Base-by-base conservation (phyloP, 306 rosid genomes). In the Ceratonia siliqua region DNA sequence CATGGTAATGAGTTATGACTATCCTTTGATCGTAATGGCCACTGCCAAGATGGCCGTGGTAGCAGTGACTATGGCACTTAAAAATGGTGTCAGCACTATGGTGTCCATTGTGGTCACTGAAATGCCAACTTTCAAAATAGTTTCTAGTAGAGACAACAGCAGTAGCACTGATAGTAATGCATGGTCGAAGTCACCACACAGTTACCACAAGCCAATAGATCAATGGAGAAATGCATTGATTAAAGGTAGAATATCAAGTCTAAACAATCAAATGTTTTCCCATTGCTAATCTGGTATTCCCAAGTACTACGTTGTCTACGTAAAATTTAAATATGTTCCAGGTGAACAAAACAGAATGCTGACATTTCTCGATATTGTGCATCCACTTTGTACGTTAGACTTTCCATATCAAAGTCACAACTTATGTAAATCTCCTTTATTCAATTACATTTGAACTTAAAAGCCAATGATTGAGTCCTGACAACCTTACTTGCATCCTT, bases 321-420 rank as follows among this genome's bases (percentile, higher is more conserved):
- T 38, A 70, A 30, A 78, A 17, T 49, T 30, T 6, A 61, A 59
- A n/a, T 0, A n/a, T n/a, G n/a, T n/a, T n/a, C n/a, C n/a, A n/a
- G n/a, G n/a, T n/a, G n/a, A n/a, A n/a, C n/a, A n/a, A n/a, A n/a
- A n/a, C n/a, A n/a, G n/a, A n/a, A n/a, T n/a, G n/a, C n/a, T n/a
- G 54, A 48, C 14, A 48, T 22, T 54, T 54, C 61, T 5, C 4
- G 33, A 54, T 25, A 8, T 25, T 54, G 2, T 54, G 30, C 15
- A 54, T 22, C 14, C 32, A 24, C 28, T 21, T 2, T 24, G 4
- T 0, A 9, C 1, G 2, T 33, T 25, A 54, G 25, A 79, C 62
- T 64, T 65, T 46, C 74, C 75, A 35, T 22, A 21, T 45, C 43
- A 32, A 73, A 56, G 39, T 3, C n/a, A 56, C 56, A 55, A 43